Evolutionary conservation across 164 flowering plant genomes (phyloP).

Genomic region (Stephania yunnanensis): DNA sequence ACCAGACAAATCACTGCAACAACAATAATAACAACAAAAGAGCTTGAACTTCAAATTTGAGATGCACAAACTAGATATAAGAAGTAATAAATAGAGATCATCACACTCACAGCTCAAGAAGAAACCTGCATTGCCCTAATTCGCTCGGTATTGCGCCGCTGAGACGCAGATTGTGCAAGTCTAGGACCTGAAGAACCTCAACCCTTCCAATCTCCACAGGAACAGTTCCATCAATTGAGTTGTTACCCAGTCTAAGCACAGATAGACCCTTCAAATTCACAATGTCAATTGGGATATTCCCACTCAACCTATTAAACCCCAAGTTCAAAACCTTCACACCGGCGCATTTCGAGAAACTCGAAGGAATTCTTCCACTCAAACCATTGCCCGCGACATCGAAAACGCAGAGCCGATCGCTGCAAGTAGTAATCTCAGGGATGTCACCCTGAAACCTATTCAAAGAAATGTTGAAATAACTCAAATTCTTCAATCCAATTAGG

Average conservation of each 20-base stretch:
- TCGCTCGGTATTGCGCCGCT: conserved; percentile 57
- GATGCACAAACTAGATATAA: conserved; percentile 5
- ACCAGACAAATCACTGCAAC: conserved; percentile 86
- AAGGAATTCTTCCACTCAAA: conserved; percentile 57
- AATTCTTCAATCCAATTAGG: conserved; percentile 42
- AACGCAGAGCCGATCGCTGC: conserved; percentile 42
- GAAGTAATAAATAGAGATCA: background rate
- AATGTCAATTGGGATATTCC: conserved; percentile 54
- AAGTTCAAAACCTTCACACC: conserved; percentile 54
- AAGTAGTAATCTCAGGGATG: conserved; percentile 38
- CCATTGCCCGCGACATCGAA: conserved; percentile 67
- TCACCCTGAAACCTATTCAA: conserved; percentile 58
- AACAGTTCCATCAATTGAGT: conserved; percentile 56
- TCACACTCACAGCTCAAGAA: conserved; percentile 81
- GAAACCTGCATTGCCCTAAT: conserved; percentile 66
- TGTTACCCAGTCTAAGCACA: conserved; percentile 58
- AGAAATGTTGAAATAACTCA: conserved; percentile 67
- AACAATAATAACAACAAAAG: conserved; percentile 12
- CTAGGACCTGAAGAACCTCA: conserved; percentile 64
- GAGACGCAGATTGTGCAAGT: conserved; percentile 71
- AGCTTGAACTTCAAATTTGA: conserved; percentile 10
- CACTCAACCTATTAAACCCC: conserved; percentile 57
- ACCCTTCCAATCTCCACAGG: conserved; percentile 59
- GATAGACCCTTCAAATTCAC: conserved; percentile 39
- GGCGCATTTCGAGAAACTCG: conserved; percentile 48